phyloP scores from a whole-genome alignment of 352 stramenopile genomes.

The Pythium scleroteichum region DNA sequence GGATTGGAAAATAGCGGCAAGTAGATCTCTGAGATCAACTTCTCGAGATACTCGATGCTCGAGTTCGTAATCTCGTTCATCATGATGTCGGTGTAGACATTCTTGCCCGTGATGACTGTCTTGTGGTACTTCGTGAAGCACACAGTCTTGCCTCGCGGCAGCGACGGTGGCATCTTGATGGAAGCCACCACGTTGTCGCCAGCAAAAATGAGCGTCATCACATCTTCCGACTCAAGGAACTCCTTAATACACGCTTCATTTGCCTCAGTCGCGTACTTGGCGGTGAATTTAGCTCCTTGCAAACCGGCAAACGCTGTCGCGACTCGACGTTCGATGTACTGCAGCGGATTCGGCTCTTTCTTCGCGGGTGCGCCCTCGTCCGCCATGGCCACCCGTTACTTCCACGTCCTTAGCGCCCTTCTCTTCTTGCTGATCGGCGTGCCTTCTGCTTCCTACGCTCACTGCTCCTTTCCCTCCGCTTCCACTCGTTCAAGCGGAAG shows the following conservation, averaged over 20 bases:
- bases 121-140: slow-evolving; percentile 92
- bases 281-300: slow-evolving; percentile 72
- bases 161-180: slow-evolving; percentile 85
- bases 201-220: slow-evolving; percentile 88
- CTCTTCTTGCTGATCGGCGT: neutral
- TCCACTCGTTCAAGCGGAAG: slow-evolving; percentile 17
- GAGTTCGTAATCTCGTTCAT: slow-evolving; percentile 86
- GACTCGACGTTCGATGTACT: slow-evolving; percentile 85
- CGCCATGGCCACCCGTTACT: slow-evolving; percentile 36
- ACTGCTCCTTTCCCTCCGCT: slow-evolving; percentile 5
- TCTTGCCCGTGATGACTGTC: slow-evolving; percentile 73
- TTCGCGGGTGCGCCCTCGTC: slow-evolving; percentile 52
- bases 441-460: neutral
- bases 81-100: slow-evolving; percentile 87
- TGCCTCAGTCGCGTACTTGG: slow-evolving; percentile 79
- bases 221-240: slow-evolving; percentile 87
- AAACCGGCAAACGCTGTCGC: slow-evolving; percentile 60
- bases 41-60: slow-evolving; percentile 95
- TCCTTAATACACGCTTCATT: slow-evolving; percentile 87
- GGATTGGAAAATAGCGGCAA: slow-evolving; percentile 95
- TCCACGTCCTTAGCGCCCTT: neutral
- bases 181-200: slow-evolving; percentile 84
- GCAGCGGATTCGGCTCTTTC: slow-evolving; percentile 72
- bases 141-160: slow-evolving; percentile 90
- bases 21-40: slow-evolving; percentile 94